A percentile compares a stretch with the other conserved stretches of the same genome.
These are phyloP conservation scores for Cystobasidium ongulense DNA, from an alignment of 768 basidiomycete species.

Conservation along the genomic window DNA sequence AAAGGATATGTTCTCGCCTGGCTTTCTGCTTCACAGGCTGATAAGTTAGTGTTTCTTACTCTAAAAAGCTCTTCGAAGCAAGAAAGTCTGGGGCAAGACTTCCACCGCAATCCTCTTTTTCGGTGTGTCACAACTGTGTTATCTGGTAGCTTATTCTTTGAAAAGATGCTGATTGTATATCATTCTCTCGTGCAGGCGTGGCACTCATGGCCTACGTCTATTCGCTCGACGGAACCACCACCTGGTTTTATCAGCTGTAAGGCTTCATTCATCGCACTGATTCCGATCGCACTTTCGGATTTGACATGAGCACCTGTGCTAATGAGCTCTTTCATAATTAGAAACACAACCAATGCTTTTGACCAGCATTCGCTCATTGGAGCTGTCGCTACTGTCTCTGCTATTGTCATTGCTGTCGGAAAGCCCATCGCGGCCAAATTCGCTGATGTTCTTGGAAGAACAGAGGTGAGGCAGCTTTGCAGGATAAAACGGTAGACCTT, in stretches of 20 bases:
- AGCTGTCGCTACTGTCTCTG: conserved; percentile 49
- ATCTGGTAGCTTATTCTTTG: background rate
- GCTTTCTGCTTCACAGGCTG: background rate
- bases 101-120: conserved; percentile 24
- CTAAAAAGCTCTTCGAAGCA: conserved; percentile 15
- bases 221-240: conserved; percentile 30
- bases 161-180: background rate
- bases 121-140: background rate
- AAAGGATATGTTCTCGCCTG: background rate
- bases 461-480: conserved; percentile 43
- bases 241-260: conserved; percentile 18
- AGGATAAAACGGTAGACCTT: too few species aligned
- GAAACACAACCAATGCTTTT: conserved; percentile 54
- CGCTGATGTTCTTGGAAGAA: conserved; percentile 63
- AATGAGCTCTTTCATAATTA: background rate
- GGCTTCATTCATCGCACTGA: background rate
- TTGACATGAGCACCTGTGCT: background rate
- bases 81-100: conserved; percentile 12
- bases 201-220: conserved; percentile 30
- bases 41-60: background rate
- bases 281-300: background rate
- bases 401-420: conserved; percentile 44
- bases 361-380: conserved; percentile 54
- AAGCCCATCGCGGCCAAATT: conserved; percentile 69
- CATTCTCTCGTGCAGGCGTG: conserved; percentile 6